Percentiles rank a stretch among this genome's conserved stretches.
Conservation (phyloP, 306 rosid genomes). For the Lotus japonicus region DNA sequence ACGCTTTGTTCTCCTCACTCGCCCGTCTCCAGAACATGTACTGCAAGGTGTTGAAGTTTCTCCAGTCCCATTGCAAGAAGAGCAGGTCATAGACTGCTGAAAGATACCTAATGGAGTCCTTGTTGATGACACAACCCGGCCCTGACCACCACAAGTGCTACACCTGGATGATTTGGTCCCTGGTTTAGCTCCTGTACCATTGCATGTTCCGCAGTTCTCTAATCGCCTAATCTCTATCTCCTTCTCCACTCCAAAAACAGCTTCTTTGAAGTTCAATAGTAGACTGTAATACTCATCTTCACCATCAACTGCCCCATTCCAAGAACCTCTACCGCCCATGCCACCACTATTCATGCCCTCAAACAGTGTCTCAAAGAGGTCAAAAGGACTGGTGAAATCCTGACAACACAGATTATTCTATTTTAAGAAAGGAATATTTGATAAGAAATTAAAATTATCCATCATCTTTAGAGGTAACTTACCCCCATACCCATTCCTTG, state of each 20-base stretch:
- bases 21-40: constrained; percentile 93
- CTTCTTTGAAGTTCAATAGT: constrained; percentile 85
- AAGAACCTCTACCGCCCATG: constrained; percentile 32
- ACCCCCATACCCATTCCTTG: constrained; percentile 85
- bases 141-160: constrained; percentile 94
- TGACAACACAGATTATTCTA: constrained; percentile 10
- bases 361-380: constrained; percentile 40
- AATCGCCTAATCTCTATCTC: constrained; percentile 85
- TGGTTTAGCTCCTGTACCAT: constrained; percentile 93
- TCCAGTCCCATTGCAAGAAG: constrained; percentile 84
- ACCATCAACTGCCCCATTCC: constrained; percentile 43
- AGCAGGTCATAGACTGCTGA: constrained; percentile 98
- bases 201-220: constrained; percentile 89
- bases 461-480: constrained; percentile 32
- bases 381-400: constrained; percentile 49
- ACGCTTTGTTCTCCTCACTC: constrained; percentile 86
- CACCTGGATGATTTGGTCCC: constrained; percentile 83
- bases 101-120: constrained; percentile 95
- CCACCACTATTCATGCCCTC: constrained; percentile 40
- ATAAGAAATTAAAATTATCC: not conserved
- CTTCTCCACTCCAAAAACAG: constrained; percentile 90
- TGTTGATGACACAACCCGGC: constrained; percentile 83
- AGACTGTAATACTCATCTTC: constrained; percentile 80
- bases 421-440: constrained; percentile 4
- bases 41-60: constrained; percentile 84